phyloP scores from a whole-genome alignment of 1,284 basidiomycete genomes.

The Coniferiporia weirii region DNA sequence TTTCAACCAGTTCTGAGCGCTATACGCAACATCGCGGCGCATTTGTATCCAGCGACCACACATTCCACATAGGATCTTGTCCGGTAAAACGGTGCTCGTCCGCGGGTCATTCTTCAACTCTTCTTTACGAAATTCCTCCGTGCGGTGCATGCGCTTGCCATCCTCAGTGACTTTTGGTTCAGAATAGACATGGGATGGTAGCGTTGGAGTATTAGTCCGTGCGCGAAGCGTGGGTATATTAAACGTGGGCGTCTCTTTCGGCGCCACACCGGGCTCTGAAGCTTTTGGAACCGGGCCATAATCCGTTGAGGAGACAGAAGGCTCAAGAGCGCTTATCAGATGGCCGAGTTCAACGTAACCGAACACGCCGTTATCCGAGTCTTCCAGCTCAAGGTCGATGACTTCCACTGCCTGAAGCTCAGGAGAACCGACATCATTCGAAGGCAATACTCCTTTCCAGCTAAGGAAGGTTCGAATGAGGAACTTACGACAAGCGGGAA shows the following conservation, averaged over 20 bases:
- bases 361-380: slow-evolving; percentile 2
- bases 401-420: slow-evolving; percentile 11
- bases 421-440: neutral
- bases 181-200: neutral
- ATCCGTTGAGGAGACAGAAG: slow-evolving; percentile 14
- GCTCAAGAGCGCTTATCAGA: slow-evolving; percentile 12
- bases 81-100: slow-evolving; percentile 15
- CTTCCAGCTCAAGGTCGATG: slow-evolving; percentile 13
- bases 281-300: slow-evolving; percentile 3
- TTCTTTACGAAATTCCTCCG: slow-evolving; percentile 17
- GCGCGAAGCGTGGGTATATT: slow-evolving; percentile 10
- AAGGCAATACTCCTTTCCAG: slow-evolving; percentile 4
- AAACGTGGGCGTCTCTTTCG: neutral
- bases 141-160: slow-evolving; percentile 16
- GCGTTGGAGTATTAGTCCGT: neutral
- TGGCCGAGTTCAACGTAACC: slow-evolving; percentile 15
- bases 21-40: slow-evolving; percentile 18
- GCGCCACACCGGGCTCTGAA: neutral
- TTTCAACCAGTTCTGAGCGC: slow-evolving; percentile 18
- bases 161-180: neutral
- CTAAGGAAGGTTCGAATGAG: neutral
- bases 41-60: slow-evolving; percentile 19
- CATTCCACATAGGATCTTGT: slow-evolving; percentile 16
- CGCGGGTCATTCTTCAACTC: slow-evolving; percentile 19
- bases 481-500: neutral